Base-by-base conservation (phyloP, 208 protist species). In the Trypanosoma congolense region DNA sequence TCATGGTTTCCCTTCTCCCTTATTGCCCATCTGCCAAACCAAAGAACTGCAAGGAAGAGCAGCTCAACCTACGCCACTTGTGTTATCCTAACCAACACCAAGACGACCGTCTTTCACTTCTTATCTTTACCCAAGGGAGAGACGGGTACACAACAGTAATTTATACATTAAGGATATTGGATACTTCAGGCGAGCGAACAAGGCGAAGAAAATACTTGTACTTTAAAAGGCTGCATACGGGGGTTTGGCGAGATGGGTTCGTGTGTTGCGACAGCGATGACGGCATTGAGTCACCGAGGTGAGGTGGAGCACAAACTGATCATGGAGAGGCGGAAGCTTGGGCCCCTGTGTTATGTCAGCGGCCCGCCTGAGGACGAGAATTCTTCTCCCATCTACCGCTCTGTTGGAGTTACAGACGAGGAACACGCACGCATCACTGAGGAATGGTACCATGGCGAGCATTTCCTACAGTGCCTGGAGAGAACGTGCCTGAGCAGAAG, bases 361-460 rank as follows among this genome's bases (percentile, higher is more conserved):
- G 75, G 72, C 1, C 70, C 71, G 24, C 52, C 73, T 26, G 51
- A 75, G 38, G 70, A 53, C 8, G 70, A 82, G 38, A 52, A 61
- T 51, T 72, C 56, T 28, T 77, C 76, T 19, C 12, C 30, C 1
- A 57, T 85, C 31, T 85, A 85, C 70, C 75, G 78, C 43, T 54
- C 50, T 16, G 63, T 76, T 12, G 31, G 47, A 5, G 14, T 81
- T 24, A 80, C 48, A n/a, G 73, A 75, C 19, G 74, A 67, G 65
- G 70, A 87, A 57, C 82, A 87, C 53, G 56, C 29, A 8, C 53
- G 66, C 25, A 40, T 60, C 28, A 69, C 18, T 29, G 52, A 56
- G 2, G 61, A 80, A 36, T 78, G 60, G 61, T 83, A 78, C 56
- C 14, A 65, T 10, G 62, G 63, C 4, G 40, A 54, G 5, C 77